These are phyloP conservation scores for Nemania abortiva DNA, from an alignment of 2,329 filamentous ascomycete species.

Conservation along the genomic window DNA sequence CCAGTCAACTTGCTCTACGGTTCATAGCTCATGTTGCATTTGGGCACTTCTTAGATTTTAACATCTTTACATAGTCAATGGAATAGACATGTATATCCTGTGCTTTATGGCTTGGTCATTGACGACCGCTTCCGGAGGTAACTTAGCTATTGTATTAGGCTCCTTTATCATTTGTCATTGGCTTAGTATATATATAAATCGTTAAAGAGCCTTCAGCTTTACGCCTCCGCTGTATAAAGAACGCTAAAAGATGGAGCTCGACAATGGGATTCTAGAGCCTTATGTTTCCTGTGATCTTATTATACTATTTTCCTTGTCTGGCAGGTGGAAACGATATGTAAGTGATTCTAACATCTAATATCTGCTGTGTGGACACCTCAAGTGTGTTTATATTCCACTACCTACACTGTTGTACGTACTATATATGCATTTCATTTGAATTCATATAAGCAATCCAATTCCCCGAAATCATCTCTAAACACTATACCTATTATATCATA, in stretches of 20 bases:
- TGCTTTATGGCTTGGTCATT: constrained; percentile 13
- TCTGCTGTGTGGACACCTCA: no score
- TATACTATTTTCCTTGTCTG: background rate
- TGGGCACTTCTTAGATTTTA: background rate
- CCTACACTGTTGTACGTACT: background rate
- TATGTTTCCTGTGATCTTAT: background rate
- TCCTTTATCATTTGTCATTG: constrained; percentile 19
- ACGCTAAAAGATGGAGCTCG: background rate
- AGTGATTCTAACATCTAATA: background rate
- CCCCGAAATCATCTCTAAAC: no score
- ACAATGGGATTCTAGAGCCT: background rate
- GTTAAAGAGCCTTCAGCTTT: constrained; percentile 13
- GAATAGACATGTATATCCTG: background rate
- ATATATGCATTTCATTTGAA: no score
- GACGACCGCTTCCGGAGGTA: background rate
- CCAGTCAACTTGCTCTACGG: background rate
- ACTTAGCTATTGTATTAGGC: background rate
- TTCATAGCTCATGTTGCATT: background rate
- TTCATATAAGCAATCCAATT: no score
- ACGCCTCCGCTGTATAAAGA: constrained; percentile 1
- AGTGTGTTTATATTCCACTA: background rate
- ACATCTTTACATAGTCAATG: constrained; percentile 5
- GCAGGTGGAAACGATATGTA: background rate
- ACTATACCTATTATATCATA: no score
- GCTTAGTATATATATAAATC: background rate